A percentile compares a stretch with the other conserved stretches of the same genome.
These are phyloP conservation scores for Aspergillus kassunensis DNA, from an alignment of 495 filamentous ascomycete species.

Conservation along the genomic window DNA sequence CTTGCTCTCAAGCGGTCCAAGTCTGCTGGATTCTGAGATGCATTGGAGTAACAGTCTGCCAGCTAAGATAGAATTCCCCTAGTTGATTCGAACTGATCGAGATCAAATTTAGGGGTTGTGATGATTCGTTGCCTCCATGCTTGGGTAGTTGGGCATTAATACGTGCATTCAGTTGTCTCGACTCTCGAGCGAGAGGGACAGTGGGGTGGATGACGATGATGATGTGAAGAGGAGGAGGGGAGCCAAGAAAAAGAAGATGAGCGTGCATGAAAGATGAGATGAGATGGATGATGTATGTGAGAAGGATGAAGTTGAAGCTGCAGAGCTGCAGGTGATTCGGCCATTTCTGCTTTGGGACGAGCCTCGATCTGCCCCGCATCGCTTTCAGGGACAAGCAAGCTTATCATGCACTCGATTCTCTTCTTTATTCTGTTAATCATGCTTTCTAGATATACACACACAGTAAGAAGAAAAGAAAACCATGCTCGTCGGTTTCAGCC, in stretches of 20 bases:
- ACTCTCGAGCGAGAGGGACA: slow-evolving; percentile 11
- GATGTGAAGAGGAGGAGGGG: background rate
- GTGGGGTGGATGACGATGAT: background rate
- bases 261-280: slow-evolving; percentile 16
- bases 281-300: slow-evolving; percentile 14
- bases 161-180: slow-evolving; percentile 21
- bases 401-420: background rate
- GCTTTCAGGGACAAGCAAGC: slow-evolving; percentile 16
- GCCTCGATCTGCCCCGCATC: slow-evolving; percentile 26
- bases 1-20: background rate
- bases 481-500: too few relatives aligned
- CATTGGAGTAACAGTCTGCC: slow-evolving; percentile 19
- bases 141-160: slow-evolving; percentile 37
- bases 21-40: background rate
- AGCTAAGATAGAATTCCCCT: slow-evolving; percentile 18
- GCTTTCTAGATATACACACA: too few relatives aligned
- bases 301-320: background rate
- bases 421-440: too few relatives aligned
- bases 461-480: too few relatives aligned
- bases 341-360: slow-evolving; percentile 8
- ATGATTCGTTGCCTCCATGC: slow-evolving; percentile 32
- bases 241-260: slow-evolving; percentile 1
- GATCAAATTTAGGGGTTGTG: background rate
- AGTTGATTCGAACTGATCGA: slow-evolving; percentile 14
- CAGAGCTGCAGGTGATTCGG: slow-evolving; percentile 14